These are phyloP conservation scores for Thermoascus crustaceus DNA, from an alignment of 2,329 filamentous ascomycete genomes.

Conservation along the genomic window DNA sequence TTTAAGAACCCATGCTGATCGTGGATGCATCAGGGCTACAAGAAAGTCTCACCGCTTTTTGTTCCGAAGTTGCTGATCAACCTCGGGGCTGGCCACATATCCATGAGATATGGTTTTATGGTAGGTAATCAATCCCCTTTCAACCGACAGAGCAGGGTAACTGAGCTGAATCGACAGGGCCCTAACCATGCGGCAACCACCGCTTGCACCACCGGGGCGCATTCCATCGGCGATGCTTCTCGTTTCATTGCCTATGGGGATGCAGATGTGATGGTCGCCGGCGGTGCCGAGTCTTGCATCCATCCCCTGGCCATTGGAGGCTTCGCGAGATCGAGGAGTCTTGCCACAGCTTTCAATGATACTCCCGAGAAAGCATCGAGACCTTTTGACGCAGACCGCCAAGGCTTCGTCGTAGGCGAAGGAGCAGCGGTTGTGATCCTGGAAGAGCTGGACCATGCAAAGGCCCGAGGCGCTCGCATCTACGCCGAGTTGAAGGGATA, in stretches of 20 bases:
- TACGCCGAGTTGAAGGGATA: constrained; percentile 88
- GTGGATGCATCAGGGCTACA: constrained; percentile 61
- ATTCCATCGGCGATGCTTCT: constrained; percentile 90
- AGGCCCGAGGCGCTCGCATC: constrained; percentile 65
- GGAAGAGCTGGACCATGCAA: constrained; percentile 86
- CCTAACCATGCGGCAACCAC: constrained; percentile 91
- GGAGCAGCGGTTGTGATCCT: constrained; percentile 81
- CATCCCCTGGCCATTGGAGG: constrained; percentile 89
- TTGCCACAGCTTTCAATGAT: constrained; percentile 74
- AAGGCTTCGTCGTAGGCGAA: constrained; percentile 88
- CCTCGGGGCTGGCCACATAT: constrained; percentile 86
- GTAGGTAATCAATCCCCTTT: constrained; percentile 25
- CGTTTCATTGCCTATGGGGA: constrained; percentile 86
- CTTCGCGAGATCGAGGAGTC: constrained; percentile 77
- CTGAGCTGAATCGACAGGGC: constrained; percentile 43
- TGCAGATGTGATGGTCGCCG: constrained; percentile 92
- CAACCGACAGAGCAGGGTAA: neutral
- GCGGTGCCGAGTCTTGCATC: constrained; percentile 89
- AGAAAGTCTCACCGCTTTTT: constrained; percentile 86
- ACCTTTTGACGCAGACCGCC: constrained; percentile 73
- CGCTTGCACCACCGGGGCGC: constrained; percentile 90
- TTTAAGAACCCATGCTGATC: neutral
- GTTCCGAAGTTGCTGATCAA: constrained; percentile 92
- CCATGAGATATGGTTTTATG: constrained; percentile 80
- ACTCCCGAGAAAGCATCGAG: constrained; percentile 63